Percentiles rank a stretch among this genome's conserved stretches.
Conservation (phyloP, 2,329 filamentous ascomycete genomes). For the Clathrospora elynae region DNA sequence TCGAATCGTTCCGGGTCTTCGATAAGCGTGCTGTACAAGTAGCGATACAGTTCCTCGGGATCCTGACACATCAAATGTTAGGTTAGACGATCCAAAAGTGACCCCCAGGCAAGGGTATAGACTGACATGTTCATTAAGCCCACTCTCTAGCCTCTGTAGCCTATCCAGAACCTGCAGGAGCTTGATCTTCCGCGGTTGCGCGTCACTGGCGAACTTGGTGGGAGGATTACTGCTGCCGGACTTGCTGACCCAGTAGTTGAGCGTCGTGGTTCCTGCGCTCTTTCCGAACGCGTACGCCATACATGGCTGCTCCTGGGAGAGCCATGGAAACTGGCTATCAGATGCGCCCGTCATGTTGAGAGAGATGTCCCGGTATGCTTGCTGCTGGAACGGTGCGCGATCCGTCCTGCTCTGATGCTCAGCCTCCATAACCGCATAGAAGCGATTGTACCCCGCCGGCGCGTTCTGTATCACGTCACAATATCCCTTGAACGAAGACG, state of each 20-base stretch:
- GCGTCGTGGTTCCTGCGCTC: constrained; percentile 70
- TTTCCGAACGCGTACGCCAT: constrained; percentile 70
- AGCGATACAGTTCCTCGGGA: constrained; percentile 54
- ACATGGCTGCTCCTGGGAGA: constrained; percentile 75
- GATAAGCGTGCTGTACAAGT: constrained; percentile 71
- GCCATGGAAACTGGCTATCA: constrained; percentile 62
- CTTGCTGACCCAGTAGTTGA: constrained; percentile 70
- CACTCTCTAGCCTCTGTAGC: constrained; percentile 49
- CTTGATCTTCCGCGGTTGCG: constrained; percentile 65
- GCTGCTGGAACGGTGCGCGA: constrained; percentile 42
- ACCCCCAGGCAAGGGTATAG: constrained; percentile 15
- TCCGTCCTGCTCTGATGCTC: constrained; percentile 48
- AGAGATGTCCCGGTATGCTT: constrained; percentile 47
- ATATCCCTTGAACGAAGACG: constrained; percentile 50
- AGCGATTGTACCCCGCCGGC: constrained; percentile 45
- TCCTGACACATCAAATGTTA: constrained; percentile 46
- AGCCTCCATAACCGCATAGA: constrained; percentile 49
- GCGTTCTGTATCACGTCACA: constrained; percentile 46
- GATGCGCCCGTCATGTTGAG: constrained; percentile 44
- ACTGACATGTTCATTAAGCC: constrained; percentile 52
- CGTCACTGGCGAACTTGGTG: constrained; percentile 64
- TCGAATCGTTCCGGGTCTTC: constrained; percentile 68
- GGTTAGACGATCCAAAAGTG: constrained; percentile 26
- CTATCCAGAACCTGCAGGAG: constrained; percentile 56
- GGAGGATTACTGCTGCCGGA: constrained; percentile 62